Percentiles rank a stretch among this genome's conserved stretches.
phyloP scores from a whole-genome alignment of 2,329 filamentous ascomycete genomes.

The Magnaporthiopsis poae region DNA sequence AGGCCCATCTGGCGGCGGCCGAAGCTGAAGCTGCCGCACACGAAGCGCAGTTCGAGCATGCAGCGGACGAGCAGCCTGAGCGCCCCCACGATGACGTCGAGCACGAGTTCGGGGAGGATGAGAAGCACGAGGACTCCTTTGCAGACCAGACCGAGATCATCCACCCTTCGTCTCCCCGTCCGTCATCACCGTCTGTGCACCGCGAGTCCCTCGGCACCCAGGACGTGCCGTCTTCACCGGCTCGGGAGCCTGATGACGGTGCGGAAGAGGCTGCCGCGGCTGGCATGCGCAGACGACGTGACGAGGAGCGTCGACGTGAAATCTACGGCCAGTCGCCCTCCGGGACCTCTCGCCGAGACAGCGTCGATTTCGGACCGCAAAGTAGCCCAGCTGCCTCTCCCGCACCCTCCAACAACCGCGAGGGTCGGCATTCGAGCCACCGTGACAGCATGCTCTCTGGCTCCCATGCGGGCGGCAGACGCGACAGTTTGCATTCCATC shows the following conservation, averaged over 20 bases:
- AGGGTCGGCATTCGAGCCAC: too few relatives aligned
- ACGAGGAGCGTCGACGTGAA: conserved; percentile 44
- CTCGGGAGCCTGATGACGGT: not conserved
- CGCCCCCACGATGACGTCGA: not conserved
- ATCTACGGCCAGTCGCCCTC: conserved; percentile 36
- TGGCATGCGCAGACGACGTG: conserved; percentile 24
- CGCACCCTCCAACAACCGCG: too few relatives aligned
- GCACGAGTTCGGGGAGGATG: not conserved
- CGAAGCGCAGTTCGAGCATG: not conserved
- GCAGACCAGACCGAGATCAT: not conserved
- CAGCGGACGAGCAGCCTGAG: not conserved
- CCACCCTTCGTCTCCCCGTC: not conserved
- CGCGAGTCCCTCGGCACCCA: not conserved
- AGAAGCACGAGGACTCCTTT: not conserved
- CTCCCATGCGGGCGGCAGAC: not conserved
- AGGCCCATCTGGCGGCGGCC: conserved; percentile 14
- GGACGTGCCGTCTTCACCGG: not conserved
- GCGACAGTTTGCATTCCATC: not conserved
- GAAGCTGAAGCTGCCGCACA: not conserved
- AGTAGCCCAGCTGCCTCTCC: not conserved
- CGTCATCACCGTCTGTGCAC: not conserved
- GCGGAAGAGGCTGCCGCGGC: not conserved
- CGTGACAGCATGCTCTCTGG: not conserved
- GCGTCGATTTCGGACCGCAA: not conserved
- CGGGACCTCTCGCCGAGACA: not conserved